A percentile compares a stretch with the other conserved stretches of the same genome.
Evolutionary conservation across 371 early-diverging fungal genomes (phyloP).

Genomic region (Thermomucor indicae-seudaticae): DNA sequence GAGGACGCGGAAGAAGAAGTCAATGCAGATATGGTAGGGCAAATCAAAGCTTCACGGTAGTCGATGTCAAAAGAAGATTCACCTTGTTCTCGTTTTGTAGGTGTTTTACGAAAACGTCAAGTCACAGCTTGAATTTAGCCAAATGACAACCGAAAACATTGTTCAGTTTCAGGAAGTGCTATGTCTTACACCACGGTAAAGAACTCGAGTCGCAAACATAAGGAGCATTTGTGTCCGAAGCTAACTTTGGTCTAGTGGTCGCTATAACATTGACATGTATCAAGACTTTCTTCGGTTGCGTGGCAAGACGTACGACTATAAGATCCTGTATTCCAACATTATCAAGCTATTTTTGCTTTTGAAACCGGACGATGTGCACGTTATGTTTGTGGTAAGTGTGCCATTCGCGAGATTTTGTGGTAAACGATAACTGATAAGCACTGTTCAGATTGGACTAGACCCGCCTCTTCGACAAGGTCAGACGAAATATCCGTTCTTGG

Average conservation of each 20-base stretch:
- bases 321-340: constrained; percentile 85
- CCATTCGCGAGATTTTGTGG: background rate
- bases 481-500: constrained; percentile 96
- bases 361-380: constrained; percentile 92
- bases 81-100: constrained; percentile 11
- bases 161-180: constrained; percentile 87
- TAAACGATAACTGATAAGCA: background rate
- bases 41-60: background rate
- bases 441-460: constrained; percentile 77
- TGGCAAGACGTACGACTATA: constrained; percentile 98
- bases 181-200: constrained; percentile 83
- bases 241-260: constrained; percentile 58
- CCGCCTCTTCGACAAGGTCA: constrained; percentile 99
- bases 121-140: constrained; percentile 84
- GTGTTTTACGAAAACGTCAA: constrained; percentile 91
- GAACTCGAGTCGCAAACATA: background rate
- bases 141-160: constrained; percentile 84
- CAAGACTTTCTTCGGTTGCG: constrained; percentile 89
- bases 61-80: background rate
- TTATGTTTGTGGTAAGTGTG: constrained; percentile 72
- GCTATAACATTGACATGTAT: constrained; percentile 95
- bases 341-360: constrained; percentile 83
- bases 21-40: constrained; percentile 62
- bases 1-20: constrained; percentile 67
- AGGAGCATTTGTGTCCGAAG: background rate